Conservation (phyloP, 129 eudicot genomes). For the Helianthus annuus region HanXRQr2.0-SUNRISE NC_035441.2:160745831-160746330, state of each 20-base stretch:
- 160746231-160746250: neutral
- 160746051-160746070: neutral
- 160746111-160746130: no score
- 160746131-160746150: no score
- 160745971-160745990: constrained; percentile 77
- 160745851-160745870: constrained; percentile 87
- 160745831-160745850: constrained; percentile 85
- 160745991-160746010: constrained; percentile 87
- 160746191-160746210: no score
- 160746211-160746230: neutral
- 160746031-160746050: constrained; percentile 36
- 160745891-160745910: constrained; percentile 83
- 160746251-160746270: constrained; percentile 91
- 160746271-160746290: constrained; percentile 91
- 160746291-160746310: constrained; percentile 86
- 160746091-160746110: neutral
- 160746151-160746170: no score
- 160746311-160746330: constrained; percentile 71
- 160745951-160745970: constrained; percentile 77
- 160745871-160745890: constrained; percentile 92
- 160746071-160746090: neutral
- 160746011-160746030: constrained; percentile 94
- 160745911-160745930: constrained; percentile 86
- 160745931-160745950: constrained; percentile 76
- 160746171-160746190: no score